Conservation (phyloP, 345 rosid genomes). For the Gossypium herbaceum region DNA sequence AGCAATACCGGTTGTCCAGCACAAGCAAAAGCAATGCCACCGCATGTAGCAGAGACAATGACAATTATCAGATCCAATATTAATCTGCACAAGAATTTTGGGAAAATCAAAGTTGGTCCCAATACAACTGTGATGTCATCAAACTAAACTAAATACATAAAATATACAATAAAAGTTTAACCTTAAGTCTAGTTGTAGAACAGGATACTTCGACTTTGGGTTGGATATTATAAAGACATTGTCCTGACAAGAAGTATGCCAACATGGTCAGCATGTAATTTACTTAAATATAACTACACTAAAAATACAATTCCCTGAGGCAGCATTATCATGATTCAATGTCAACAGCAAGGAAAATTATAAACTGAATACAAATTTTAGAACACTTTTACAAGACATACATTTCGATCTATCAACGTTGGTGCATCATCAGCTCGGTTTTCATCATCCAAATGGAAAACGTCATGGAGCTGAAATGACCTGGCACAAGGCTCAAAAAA, state of each 20-base stretch:
- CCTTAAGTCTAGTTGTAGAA: conserved; percentile 93
- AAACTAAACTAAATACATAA: conserved; percentile 3
- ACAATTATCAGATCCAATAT: conserved; percentile 94
- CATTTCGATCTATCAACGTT: conserved; percentile 88
- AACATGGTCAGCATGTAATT: conserved; percentile 15
- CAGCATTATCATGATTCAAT: background rate
- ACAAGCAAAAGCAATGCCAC: conserved; percentile 98
- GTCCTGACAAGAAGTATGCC: conserved; percentile 53
- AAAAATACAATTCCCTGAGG: conserved; percentile 7
- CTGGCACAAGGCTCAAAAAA: conserved; percentile 37
- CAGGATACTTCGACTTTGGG: conserved; percentile 91
- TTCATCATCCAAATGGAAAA: conserved; percentile 83
- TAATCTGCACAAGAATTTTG: conserved; percentile 53
- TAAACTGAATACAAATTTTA: conserved; percentile 12
- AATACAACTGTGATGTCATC: background rate
- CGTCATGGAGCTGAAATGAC: conserved; percentile 76
- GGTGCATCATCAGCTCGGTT: conserved; percentile 85
- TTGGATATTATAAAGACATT: conserved; percentile 95
- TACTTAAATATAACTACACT: background rate
- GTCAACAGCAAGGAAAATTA: background rate
- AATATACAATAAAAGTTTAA: conserved; percentile 18
- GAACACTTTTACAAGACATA: conserved; percentile 18
- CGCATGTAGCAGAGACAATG: conserved; percentile 98
- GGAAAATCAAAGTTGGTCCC: conserved; percentile 8
- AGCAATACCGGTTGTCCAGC: conserved; percentile 88